Evolutionary conservation across 2,329 filamentous ascomycete species (phyloP), one percentile per base, ranked within the genome.

Genomic region (Ophiostoma sp.): DNA sequence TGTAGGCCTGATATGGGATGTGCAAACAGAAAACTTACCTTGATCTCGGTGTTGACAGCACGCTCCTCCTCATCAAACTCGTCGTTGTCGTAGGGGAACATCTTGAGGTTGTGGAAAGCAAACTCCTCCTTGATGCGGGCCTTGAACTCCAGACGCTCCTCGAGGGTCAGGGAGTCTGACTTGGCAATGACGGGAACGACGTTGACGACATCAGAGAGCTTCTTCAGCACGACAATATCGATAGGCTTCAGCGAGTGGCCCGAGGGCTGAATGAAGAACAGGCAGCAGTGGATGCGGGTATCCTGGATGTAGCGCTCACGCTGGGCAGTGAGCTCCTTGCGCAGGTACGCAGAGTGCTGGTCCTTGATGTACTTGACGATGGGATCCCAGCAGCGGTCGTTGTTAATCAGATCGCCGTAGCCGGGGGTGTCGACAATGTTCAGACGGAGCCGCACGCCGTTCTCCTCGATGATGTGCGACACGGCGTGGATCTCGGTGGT

Each of bases 311-410:
- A 99, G 76, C 95, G 90, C 83, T 99, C 95, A 82, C 95, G 92
- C 85, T 99, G 95, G 74, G 95, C 95, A 68, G 95, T 98, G 77
- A 99, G 92, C 82, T 99, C 95, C 87, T 99, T 99, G 81, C 95
- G 92, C 75, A 99, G 88, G 84, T 98, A 99, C 76, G 95, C 94
- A 67, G 93, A 97, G 85, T 99, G 95, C 85, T 99, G 95, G 82
- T 99, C 95, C 87, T 99, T 99, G 87, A 99, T 99, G 83, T 99
- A 99, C 85, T 99, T 99, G 85, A 99, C 94, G 79, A 99, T 99
- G 72, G 95, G 95, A 78, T 99, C 95, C 95, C 95, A 99, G 89
- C 95, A 99, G 86, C 95, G 91, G 83, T 99, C 95, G 81, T 99
- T 99, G 87, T 99, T 99, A 81, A 99, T 95, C 78, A 97, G 88